Conservation (phyloP, 2,329 filamentous ascomycete species). For the Cryphonectria japonica region DNA sequence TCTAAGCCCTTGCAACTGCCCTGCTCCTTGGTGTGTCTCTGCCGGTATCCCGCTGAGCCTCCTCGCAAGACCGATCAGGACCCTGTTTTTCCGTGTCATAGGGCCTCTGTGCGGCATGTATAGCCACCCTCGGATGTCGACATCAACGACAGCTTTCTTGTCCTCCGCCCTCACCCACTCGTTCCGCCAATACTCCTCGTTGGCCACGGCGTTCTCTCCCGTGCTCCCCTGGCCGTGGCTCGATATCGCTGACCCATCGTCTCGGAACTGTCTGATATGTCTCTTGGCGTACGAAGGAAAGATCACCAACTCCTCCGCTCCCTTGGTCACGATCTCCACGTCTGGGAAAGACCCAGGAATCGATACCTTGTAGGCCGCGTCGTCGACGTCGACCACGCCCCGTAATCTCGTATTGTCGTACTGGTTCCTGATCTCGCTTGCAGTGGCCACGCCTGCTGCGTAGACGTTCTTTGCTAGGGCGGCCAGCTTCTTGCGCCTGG, state of each 20-base stretch:
- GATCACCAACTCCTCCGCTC: slow-evolving; percentile 88
- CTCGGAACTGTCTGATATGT: slow-evolving; percentile 67
- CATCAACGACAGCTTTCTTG: slow-evolving; percentile 84
- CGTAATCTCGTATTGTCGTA: slow-evolving; percentile 57
- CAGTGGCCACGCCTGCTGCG: slow-evolving; percentile 58
- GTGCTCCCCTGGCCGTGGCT: slow-evolving; percentile 11
- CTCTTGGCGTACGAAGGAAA: slow-evolving; percentile 91
- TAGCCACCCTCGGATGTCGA: slow-evolving; percentile 94
- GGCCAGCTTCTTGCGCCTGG: slow-evolving; percentile 77
- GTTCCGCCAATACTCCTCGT: slow-evolving; percentile 75
- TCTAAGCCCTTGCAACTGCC: slow-evolving; percentile 31
- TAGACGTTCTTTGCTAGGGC: slow-evolving; percentile 63
- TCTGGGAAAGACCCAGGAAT: slow-evolving; percentile 83
- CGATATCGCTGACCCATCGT: slow-evolving; percentile 38
- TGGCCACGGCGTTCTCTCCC: slow-evolving; percentile 49
- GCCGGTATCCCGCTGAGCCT: slow-evolving; percentile 85
- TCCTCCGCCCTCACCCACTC: slow-evolving; percentile 83
- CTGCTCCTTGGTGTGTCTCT: slow-evolving; percentile 52
- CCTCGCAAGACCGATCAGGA: slow-evolving; percentile 83
- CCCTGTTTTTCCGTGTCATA: slow-evolving; percentile 82
- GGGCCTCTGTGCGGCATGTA: slow-evolving; percentile 85
- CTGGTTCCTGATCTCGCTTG: slow-evolving; percentile 62
- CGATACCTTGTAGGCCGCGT: slow-evolving; percentile 44
- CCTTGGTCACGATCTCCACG: slow-evolving; percentile 76
- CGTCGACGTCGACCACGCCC: slow-evolving; percentile 39